Evolutionary conservation across 805 yeast genomes (phyloP).

Genomic region (Metschnikowia cubensis): DNA sequence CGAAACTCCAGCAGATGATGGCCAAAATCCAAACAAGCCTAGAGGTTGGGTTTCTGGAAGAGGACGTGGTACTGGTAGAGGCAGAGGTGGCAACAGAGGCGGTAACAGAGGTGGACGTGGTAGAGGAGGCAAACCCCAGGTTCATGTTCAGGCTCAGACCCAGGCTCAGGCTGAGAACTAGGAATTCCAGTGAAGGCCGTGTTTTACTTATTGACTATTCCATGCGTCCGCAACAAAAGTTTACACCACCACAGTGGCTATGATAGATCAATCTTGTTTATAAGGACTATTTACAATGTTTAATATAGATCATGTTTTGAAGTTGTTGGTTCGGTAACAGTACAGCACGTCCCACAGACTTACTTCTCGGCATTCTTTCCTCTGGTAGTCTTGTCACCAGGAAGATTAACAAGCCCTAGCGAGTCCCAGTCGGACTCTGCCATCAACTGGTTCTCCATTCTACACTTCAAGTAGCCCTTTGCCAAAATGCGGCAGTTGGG

Average conservation of each 20-base stretch:
- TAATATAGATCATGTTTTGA: constrained; percentile 14
- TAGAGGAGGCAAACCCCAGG: constrained; percentile 12
- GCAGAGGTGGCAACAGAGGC: constrained; percentile 21
- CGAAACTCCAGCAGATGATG: not conserved
- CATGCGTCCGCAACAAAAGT: not conserved
- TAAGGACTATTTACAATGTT: constrained; percentile 16
- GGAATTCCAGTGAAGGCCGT: not conserved
- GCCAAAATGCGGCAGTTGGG: constrained; percentile 88
- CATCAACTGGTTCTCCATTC: constrained; percentile 72
- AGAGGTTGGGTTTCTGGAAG: constrained; percentile 6
- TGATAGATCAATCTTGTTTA: not conserved
- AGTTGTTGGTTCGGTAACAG: constrained; percentile 8
- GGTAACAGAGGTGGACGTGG: constrained; percentile 21
- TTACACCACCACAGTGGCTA: not conserved
- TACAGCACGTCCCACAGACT: not conserved
- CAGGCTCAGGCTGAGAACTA: not conserved
- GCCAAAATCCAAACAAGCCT: not conserved
- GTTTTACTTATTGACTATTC: not conserved
- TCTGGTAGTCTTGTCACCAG: constrained; percentile 26
- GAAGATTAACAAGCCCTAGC: constrained; percentile 40
- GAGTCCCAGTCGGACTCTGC: constrained; percentile 41
- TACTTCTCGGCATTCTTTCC: constrained; percentile 13
- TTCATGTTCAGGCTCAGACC: too few relatives aligned
- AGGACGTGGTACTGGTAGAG: constrained; percentile 13
- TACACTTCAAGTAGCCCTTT: constrained; percentile 72